Evolutionary conservation across 306 rosid genomes (phyloP).

Genomic region (Cucurbita ficifolia): DNA sequence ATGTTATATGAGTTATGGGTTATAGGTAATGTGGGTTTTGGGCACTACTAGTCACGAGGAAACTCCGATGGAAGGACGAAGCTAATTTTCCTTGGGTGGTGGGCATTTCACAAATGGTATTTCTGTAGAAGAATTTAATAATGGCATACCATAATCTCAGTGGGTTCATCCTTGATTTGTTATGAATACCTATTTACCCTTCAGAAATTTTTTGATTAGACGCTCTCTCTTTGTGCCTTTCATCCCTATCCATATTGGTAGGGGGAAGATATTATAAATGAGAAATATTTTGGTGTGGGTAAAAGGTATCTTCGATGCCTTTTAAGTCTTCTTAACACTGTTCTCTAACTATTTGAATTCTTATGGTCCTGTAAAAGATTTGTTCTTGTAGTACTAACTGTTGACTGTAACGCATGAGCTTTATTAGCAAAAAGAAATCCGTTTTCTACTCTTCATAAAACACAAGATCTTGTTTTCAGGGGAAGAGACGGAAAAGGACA

Average conservation of each 20-base stretch:
- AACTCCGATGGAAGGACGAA: neutral
- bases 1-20: neutral
- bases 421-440: neutral
- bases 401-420: neutral
- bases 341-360: neutral
- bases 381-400: neutral
- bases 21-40: neutral
- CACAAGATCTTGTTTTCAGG: constrained; percentile 22
- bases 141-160: neutral
- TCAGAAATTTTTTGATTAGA: neutral
- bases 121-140: neutral
- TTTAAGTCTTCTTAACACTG: neutral
- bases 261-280: neutral
- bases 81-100: neutral
- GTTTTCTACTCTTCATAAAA: neutral
- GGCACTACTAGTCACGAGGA: neutral
- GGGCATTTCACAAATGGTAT: neutral
- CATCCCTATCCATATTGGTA: neutral
- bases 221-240: neutral
- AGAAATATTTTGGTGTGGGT: neutral
- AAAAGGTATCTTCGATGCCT: neutral
- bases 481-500: constrained; percentile 25
- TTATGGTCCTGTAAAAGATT: neutral
- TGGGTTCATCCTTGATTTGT: neutral
- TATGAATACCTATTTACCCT: neutral